Base-by-base conservation (phyloP, 352 stramenopile genomes). In the Phytophthora megakarya region DNA sequence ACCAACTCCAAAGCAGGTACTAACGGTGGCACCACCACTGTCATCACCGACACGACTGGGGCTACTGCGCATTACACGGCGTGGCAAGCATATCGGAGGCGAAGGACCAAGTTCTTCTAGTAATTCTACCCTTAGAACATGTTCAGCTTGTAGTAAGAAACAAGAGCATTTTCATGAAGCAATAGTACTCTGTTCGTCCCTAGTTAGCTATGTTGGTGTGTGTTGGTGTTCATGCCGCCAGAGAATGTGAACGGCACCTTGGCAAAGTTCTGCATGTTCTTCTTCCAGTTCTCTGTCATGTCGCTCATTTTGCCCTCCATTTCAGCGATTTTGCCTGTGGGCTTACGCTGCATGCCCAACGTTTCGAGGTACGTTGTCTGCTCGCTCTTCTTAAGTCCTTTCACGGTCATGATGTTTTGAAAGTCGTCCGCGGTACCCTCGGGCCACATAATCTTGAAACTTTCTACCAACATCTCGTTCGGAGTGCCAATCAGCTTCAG, bases 401-500 rank as follows among this genome's bases (percentile, higher is more conserved):
- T 99, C 51, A 98, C 87, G 51, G 71, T 96, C 92, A 98, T 98
- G 42, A 98, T 97, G 26, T 76, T 92, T 71, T 98, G 90, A 43
- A 98, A 92, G 58, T 99, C 96, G 18, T 91, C 75, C 3, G 87
- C 89, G n/a, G 89, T 95, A 51, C 93, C 92, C 22, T 97, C 86
- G 18, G 93, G 91, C 94, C 92, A 98, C 84, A 98, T 97, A 67
- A 97, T 95, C 69, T 96, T 97, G 76, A 99, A 98, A 54, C 97
- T 97, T 59, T 98, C 96, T 39, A 98, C 89, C 15, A 99, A 80
- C 77, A 98, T 93, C 37, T 97, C 90, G 23, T 90, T 91, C 12
- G 97, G 96, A 48, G 96, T 99, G 35, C 96, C 97, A 30, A 99
- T 96, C 28, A 99, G 88, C 75, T 99, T 99, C 22, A 99, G 81